Base-by-base conservation (phyloP, 371 early-diverging fungal species). In the Coemansia sp. region DNA sequence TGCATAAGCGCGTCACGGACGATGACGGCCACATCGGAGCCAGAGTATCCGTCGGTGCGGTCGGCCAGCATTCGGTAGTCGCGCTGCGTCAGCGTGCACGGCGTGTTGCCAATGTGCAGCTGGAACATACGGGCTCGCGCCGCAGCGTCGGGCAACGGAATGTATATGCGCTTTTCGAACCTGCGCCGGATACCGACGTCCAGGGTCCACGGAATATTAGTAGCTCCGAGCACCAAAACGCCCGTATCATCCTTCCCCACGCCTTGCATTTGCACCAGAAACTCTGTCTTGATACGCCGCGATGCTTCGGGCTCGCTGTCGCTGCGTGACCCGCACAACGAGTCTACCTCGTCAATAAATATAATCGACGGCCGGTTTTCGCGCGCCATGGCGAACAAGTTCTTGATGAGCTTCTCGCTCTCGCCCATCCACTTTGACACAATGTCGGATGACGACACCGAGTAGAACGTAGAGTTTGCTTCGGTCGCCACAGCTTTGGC, bases 381-480 rank as follows among this genome's bases (percentile, higher is more conserved):
- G 55, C 97, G 85, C 39, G 99, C 99, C 89, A 97, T 92, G 52
- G 87, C 86, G 82, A 98, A 97, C 60, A 97, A 85, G 26, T 97
- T 89, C 81, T 93, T 94, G 18, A 97, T 95, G 50, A 97, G 83
- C 70, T 93, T 82, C 83, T 97, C 98, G 84, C 91, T 89, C 80
- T 98, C 98, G 59, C 99, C 99, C 89, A 97, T 93, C 96, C 97
- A 98, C 86, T 97, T 98, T 56, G 91, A 90, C 37, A 96, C 96
- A 54, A 98, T 84, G 82, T 96, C 96, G 1, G 97, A 94, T 0
- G 97, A 95, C 3, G 93, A 93, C 16, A 98, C 91, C 16, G 95
- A 91, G 69, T 97, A 95, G 80, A 98, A 98, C 12, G 97, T 96
- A 1, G 97, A 89, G 51, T 93, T 87, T 44, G 97, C 94, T 75